phyloP scores from a whole-genome alignment of 495 filamentous ascomycete genomes.

The Daldinia grandis region DNA sequence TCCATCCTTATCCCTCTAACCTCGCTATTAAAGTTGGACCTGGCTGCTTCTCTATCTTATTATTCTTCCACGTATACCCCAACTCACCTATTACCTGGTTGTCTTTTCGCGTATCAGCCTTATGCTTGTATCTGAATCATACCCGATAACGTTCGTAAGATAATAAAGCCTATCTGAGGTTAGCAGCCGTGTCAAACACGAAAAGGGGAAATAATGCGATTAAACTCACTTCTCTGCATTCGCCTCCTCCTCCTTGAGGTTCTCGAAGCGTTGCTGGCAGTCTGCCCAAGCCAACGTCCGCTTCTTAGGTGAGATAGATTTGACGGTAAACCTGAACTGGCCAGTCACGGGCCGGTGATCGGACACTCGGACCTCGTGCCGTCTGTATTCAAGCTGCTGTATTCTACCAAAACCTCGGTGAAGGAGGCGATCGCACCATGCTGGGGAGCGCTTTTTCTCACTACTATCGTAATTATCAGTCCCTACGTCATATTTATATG shows the following conservation, averaged over 20 bases:
- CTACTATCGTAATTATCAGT: slow-evolving; percentile 92
- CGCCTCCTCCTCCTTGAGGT: slow-evolving; percentile 72
- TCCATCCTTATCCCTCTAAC: background rate
- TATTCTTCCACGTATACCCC: slow-evolving; percentile 33
- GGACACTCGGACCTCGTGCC: slow-evolving; percentile 88
- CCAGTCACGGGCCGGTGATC: slow-evolving; percentile 95
- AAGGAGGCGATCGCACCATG: slow-evolving; percentile 94
- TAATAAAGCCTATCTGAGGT: slow-evolving; percentile 52
- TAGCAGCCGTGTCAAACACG: slow-evolving; percentile 18
- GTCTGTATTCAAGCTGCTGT: slow-evolving; percentile 83
- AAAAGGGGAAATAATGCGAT: background rate
- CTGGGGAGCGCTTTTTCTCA: slow-evolving; percentile 94
- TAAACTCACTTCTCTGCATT: slow-evolving; percentile 59
- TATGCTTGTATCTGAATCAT: slow-evolving; percentile 53
- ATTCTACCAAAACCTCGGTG: slow-evolving; percentile 85
- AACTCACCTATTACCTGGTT: slow-evolving; percentile 45
- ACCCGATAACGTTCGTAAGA: slow-evolving; percentile 56
- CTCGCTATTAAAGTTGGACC: background rate
- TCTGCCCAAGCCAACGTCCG: slow-evolving; percentile 71
- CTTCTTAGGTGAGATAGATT: slow-evolving; percentile 74
- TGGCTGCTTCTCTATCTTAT: slow-evolving; percentile 18
- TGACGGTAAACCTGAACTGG: slow-evolving; percentile 79
- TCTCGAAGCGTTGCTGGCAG: slow-evolving; percentile 76
- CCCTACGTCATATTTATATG: slow-evolving; percentile 98
- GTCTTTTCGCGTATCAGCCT: slow-evolving; percentile 49